These are phyloP conservation scores for Cnidoscolus chayamansa DNA, from an alignment of 441 rosid genomes.

Conservation along the genomic window DNA sequence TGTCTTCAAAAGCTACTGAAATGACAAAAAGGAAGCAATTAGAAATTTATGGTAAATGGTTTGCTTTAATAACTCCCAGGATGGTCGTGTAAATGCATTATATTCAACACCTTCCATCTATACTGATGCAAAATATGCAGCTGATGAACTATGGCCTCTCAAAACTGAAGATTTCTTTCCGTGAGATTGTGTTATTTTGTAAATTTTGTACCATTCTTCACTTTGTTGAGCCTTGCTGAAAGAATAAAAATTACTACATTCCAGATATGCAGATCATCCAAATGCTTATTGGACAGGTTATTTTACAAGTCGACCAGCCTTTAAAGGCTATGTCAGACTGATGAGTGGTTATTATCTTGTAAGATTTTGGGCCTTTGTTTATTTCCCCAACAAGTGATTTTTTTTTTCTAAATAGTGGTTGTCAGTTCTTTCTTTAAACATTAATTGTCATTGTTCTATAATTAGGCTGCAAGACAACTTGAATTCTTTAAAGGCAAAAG, in stretches of 20 bases:
- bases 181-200: constrained; percentile 47
- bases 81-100: constrained; percentile 87
- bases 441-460: constrained; percentile 19
- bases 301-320: constrained; percentile 83
- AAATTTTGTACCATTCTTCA: background rate
- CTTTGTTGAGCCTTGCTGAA: constrained; percentile 16
- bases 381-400: background rate
- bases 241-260: constrained; percentile 22
- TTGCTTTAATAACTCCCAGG: constrained; percentile 43
- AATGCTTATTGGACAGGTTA: constrained; percentile 98
- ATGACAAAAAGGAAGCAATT: background rate
- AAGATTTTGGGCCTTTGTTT: constrained; percentile 22
- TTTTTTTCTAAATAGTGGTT: constrained; percentile 10
- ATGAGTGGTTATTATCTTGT: constrained; percentile 91
- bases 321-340: constrained; percentile 77
- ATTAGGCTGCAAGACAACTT: constrained; percentile 84
- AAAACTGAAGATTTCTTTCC: constrained; percentile 90
- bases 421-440: constrained; percentile 16
- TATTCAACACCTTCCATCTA: constrained; percentile 96
- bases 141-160: constrained; percentile 72
- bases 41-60: constrained; percentile 10
- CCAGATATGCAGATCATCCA: constrained; percentile 84
- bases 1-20: background rate
- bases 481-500: constrained; percentile 77
- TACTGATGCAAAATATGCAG: constrained; percentile 81